Base-by-base conservation (phyloP, 2,329 filamentous ascomycete genomes). In the Orbilia brochopaga region DNA sequence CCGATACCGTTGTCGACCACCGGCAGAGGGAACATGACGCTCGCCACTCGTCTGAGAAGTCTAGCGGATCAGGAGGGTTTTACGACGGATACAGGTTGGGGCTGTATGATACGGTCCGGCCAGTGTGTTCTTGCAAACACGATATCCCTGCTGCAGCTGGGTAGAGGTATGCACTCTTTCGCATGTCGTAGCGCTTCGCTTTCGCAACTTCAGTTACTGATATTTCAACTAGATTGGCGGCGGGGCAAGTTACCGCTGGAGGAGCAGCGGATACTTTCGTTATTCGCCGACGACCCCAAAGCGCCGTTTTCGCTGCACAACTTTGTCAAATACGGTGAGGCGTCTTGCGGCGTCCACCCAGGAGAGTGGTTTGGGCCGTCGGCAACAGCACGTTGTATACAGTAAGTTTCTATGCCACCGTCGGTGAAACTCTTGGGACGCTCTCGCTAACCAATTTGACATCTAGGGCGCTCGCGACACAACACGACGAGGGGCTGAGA, bases 281-380 rank as follows among this genome's bases (percentile, higher is more conserved):
- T 93, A 51, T 99, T 99, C 77, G 91, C 93, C 23, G 94, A 99
- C 77, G 88, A 93, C 73, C 87, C 90, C 1, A 85, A 84, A 75
- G 92, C 94, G 2, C 91, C 92, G 0, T 97, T 96, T 78, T 97
- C 93, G 0, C 91, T 99, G 76, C 94, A 99, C 77, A 90, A 88
- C 73, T 99, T 99, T 77, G 94, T 99, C 37, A 84, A 88, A 59
- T 90, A 96, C 76, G 94, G 94, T 17, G 92, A 92, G 23, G 83
- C 85, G 37, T 88, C 89, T 1, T 99, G 94, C 79, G 92, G 91
- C 2, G 97, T 96, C 80, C 90, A 95, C 77, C 94, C 94, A 0
- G 94, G 94, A 40, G 91, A 97, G 80, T 99, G 94, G 94, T 99
- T 99, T 80, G 94, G 94, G 0, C 94, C 94, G n/a, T 97, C 92